phyloP scores from a whole-genome alignment of 176 grass and related monocot genomes.

The Oryza brachyantha region DNA sequence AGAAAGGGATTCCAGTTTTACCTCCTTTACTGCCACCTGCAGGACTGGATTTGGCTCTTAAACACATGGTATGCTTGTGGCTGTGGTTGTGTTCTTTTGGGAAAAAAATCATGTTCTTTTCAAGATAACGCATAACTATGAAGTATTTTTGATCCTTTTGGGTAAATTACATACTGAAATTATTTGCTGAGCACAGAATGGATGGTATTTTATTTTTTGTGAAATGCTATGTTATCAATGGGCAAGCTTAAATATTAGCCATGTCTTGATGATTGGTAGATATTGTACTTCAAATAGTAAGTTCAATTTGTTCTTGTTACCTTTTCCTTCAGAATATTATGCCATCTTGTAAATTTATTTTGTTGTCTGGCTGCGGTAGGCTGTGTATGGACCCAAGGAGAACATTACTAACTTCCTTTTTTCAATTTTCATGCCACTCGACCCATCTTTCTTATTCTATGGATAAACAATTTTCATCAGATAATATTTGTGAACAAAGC shows the following conservation, averaged over 20 bases:
- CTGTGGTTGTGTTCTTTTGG: background rate
- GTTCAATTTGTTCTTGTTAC: background rate
- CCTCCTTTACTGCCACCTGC: slow-evolving; percentile 64
- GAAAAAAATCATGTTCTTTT: background rate
- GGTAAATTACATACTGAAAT: background rate
- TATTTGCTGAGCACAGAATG: background rate
- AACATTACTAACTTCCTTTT: background rate
- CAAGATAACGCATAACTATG: background rate
- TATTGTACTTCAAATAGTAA: background rate
- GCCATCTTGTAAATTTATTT: background rate
- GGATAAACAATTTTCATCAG: slow-evolving; percentile 36
- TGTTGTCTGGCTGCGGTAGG: background rate
- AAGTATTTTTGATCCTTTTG: background rate
- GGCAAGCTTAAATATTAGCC: background rate
- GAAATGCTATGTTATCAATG: background rate
- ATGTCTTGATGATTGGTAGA: background rate
- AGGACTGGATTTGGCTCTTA: slow-evolving; percentile 74
- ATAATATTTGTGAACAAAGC: slow-evolving; percentile 49
- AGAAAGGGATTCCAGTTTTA: slow-evolving; percentile 63
- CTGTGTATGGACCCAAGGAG: background rate
- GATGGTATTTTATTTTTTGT: background rate
- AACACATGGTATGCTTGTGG: slow-evolving; percentile 65
- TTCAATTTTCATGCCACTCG: background rate
- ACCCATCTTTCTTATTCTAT: background rate
- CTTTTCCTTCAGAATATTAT: background rate